Evolutionary conservation across 768 basidiomycete species (phyloP), one percentile per base, ranked within the genome.

Genomic region (Amanita fuliginea): DNA sequence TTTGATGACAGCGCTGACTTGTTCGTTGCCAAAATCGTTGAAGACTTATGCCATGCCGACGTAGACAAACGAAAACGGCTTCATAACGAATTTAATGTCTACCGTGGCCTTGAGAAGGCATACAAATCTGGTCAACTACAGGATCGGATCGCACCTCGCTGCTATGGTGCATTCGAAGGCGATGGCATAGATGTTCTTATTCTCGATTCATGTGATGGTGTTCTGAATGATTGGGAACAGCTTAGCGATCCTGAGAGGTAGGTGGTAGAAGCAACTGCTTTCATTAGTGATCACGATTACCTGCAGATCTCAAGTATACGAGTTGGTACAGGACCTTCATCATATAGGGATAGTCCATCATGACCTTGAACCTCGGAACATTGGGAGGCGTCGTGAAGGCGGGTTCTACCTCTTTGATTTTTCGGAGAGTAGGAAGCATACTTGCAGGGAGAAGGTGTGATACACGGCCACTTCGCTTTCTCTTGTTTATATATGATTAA

Each of bases 321-420:
- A 51, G 46, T 51, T 56, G 55, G 53, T 52, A 46, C 49, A 36
- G 33, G 51, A 53, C 34, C 56, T 57, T 40, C 56, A 57, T 47
- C n/a, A 30, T 48, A 35, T 57, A 53, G 56, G 56, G 45, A 55
- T 57, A 53, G 16, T 32, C 24, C 56, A 57, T 53, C 49, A 19
- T 47, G 56, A 57, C 54, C 52, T 57, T 39, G 56, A 55, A 53
- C 51, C 56, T 48, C 52, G 49, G 51, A 57, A 55, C 48, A 53
- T 57, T 21, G 51, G 19, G 45, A 49, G 52, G 19, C 36, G 42
- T 57, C 54, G 41, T 52, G 51, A 34, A 47, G 56, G 56, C 42
- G 46, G 51, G 49, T 53, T 57, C 49, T 32, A 42, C 32, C 54
- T 57, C 43, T 55, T 57, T 33, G 56, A 55, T 42, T 54, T 56